A percentile compares a stretch with the other conserved stretches of the same genome.
Evolutionary conservation across 1,284 basidiomycete genomes (phyloP).

Genomic region (Microbotryomycetes sp.): DNA sequence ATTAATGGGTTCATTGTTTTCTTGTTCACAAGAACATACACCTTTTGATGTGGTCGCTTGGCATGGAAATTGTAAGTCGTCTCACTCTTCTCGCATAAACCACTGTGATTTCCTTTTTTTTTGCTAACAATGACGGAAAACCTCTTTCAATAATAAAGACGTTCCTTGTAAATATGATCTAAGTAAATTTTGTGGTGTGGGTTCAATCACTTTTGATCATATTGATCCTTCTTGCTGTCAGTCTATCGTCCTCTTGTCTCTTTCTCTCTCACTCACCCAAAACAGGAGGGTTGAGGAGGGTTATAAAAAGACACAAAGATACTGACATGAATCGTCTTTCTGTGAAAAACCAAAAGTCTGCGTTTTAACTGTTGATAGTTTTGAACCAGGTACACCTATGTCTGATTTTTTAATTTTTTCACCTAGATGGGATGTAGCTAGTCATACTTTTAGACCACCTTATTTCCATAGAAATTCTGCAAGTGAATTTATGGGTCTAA

Average conservation of each 20-base stretch:
- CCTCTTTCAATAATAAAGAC: conserved; percentile 53
- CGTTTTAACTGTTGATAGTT: conserved; percentile 58
- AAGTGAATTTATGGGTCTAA: conserved; percentile 50
- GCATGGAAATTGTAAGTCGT: conserved; percentile 50
- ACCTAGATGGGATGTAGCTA: conserved; percentile 58
- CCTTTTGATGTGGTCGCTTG: conserved; percentile 64
- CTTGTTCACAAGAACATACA: conserved; percentile 57
- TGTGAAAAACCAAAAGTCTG: conserved; percentile 43
- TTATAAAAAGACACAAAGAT: no score
- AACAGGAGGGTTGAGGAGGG: no score
- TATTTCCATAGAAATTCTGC: conserved; percentile 60
- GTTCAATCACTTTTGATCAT: conserved; percentile 54
- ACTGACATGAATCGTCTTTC: background rate
- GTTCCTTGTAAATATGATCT: conserved; percentile 65
- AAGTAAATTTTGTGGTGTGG: conserved; percentile 56
- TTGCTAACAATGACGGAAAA: no score
- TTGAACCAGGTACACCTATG: conserved; percentile 53
- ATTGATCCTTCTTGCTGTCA: conserved; percentile 40
- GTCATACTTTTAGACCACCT: conserved; percentile 49
- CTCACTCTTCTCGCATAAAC: background rate
- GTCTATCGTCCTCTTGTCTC: conserved; percentile 32
- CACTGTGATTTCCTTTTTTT: background rate
- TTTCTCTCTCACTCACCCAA: no score
- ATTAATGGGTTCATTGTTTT: conserved; percentile 53
- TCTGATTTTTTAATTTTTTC: conserved; percentile 59